A percentile compares a stretch with the other conserved stretches of the same genome.
phyloP scores from a whole-genome alignment of 106 monocot species.

The Vanilla planifolia region DNA sequence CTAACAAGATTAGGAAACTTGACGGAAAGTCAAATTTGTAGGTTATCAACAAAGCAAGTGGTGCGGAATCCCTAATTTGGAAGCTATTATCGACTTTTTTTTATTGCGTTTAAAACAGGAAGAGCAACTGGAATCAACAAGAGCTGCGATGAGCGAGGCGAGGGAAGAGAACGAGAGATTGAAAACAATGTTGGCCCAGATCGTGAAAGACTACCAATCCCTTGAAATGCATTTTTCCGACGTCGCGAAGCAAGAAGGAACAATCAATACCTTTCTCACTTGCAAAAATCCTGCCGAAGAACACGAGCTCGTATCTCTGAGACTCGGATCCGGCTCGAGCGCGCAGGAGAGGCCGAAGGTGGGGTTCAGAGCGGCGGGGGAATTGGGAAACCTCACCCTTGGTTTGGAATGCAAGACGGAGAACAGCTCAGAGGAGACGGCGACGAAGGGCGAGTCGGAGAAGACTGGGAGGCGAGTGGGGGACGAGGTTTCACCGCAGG shows the following conservation, averaged over 20 bases:
- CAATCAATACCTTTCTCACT: neutral
- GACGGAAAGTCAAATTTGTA: no score
- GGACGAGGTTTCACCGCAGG: conserved; percentile 43
- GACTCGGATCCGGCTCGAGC: conserved; percentile 37
- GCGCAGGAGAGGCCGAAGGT: neutral
- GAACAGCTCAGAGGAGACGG: conserved; percentile 16
- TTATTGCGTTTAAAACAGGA: no score
- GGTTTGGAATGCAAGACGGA: conserved; percentile 46
- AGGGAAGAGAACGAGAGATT: conserved; percentile 82
- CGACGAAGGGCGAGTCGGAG: no score
- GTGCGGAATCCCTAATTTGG: no score
- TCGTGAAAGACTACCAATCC: conserved; percentile 63
- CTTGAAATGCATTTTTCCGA: conserved; percentile 62
- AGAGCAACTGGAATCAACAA: conserved; percentile 54
- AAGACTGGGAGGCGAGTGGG: conserved; percentile 32
- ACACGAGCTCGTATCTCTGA: conserved; percentile 49
- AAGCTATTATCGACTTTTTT: no score
- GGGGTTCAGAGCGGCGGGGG: conserved; percentile 15
- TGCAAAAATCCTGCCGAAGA: conserved; percentile 13
- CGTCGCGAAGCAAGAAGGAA: conserved; percentile 29
- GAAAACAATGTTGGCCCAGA: conserved; percentile 39
- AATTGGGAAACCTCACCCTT: conserved; percentile 44
- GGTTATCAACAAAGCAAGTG: no score
- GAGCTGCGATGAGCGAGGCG: conserved; percentile 71
- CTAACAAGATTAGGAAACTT: no score